phyloP scores from a whole-genome alignment of 306 rosid species.

The Neltuma alba region DNA sequence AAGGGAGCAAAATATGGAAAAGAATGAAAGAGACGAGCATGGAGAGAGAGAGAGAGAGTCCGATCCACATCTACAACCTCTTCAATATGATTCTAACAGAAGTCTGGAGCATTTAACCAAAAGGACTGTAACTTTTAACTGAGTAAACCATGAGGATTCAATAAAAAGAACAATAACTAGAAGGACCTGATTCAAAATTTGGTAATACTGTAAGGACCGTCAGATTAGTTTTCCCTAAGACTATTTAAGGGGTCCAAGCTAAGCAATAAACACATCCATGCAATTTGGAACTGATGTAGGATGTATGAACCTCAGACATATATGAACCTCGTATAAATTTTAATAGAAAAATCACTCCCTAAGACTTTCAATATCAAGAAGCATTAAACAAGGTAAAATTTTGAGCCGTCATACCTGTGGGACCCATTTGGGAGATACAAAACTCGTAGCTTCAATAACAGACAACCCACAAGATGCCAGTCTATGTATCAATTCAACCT shows the following conservation, averaged over 20 bases:
- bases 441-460: slow-evolving; percentile 78
- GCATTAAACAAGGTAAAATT: neutral
- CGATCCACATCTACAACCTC: no score
- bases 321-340: neutral
- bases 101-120: no score
- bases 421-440: slow-evolving; percentile 82
- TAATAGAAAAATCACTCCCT: neutral
- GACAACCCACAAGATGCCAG: slow-evolving; percentile 67
- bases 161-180: no score
- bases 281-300: neutral
- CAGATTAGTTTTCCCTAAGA: no score
- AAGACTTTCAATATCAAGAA: slow-evolving; percentile 3
- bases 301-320: neutral
- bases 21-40: no score
- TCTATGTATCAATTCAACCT: slow-evolving; percentile 66
- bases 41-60: no score
- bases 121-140: no score
- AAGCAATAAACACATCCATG: neutral
- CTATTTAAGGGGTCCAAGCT: neutral
- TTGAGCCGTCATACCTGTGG: slow-evolving; percentile 59
- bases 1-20: no score
- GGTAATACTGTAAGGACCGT: no score
- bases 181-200: no score
- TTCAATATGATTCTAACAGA: no score
- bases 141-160: no score